Evolutionary conservation across 2,329 filamentous ascomycete species (phyloP).

Genomic region (Phyllosticta citrichinensis): DNA sequence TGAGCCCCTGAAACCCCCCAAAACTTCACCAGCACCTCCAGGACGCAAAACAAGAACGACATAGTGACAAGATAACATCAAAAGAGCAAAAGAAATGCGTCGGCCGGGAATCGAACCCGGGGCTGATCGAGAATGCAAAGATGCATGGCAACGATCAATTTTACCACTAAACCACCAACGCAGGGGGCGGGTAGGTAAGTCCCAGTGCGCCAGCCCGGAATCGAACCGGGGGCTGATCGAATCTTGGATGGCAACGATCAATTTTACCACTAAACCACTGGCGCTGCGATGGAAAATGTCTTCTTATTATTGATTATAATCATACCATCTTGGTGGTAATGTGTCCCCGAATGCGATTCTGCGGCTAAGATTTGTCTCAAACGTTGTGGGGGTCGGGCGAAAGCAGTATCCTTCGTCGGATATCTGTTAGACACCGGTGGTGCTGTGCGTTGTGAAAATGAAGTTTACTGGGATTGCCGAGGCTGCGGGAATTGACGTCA

Average conservation of each 20-base stretch:
- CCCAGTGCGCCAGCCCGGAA: background rate
- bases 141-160: background rate
- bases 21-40: background rate
- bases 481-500: no score
- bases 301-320: no score
- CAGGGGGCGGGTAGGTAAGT: accelerated
- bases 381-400: no score
- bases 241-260: background rate
- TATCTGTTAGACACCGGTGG: no score
- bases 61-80: background rate
- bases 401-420: no score
- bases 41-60: no score
- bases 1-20: background rate
- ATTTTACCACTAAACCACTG: background rate
- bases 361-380: no score
- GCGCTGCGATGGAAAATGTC: no score
- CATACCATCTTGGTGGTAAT: no score
- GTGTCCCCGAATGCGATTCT: no score
- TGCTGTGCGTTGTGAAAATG: no score
- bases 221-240: background rate
- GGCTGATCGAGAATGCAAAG: background rate
- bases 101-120: background rate
- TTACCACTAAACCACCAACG: background rate
- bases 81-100: background rate
- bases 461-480: no score